These are phyloP conservation scores for Penicillium fimorum DNA, from an alignment of 495 filamentous ascomycete species.

Conservation along the genomic window DNA sequence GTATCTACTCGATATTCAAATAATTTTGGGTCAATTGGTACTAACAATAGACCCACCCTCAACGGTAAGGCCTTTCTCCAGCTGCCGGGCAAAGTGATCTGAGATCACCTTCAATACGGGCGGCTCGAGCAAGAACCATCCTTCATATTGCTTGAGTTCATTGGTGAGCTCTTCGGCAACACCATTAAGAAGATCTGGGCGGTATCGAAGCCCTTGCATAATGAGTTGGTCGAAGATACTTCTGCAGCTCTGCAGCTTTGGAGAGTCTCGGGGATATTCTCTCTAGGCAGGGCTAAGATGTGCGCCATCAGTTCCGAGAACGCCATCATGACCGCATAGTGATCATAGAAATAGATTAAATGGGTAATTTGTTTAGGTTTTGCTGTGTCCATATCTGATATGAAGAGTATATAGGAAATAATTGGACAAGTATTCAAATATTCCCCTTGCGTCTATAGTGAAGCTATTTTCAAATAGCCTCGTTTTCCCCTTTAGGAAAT, in stretches of 20 bases:
- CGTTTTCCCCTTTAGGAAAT: neutral
- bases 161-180: conserved; percentile 68
- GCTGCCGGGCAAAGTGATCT: conserved; percentile 75
- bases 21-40: conserved; percentile 13
- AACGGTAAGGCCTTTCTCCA: conserved; percentile 74
- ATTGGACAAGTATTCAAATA: neutral
- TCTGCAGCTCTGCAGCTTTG: neutral
- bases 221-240: neutral
- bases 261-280: conserved; percentile 4
- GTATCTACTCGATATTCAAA: neutral
- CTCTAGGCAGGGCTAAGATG: neutral
- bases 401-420: neutral
- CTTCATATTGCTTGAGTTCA: conserved; percentile 74
- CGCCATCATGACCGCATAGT: conserved; percentile 28
- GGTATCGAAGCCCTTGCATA: conserved; percentile 21
- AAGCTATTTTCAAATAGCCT: conserved; percentile 3
- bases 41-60: conserved; percentile 86
- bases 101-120: conserved; percentile 84
- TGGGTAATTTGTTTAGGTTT: conserved; percentile 4
- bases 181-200: conserved; percentile 60
- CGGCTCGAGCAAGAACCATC: conserved; percentile 68
- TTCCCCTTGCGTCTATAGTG: conserved; percentile 3
- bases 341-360: conserved; percentile 1
- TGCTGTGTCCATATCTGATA: neutral
- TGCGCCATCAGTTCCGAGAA: conserved; percentile 8